Conservation (phyloP, 805 yeast genomes). For the Wickerhamiella qilinensis region DNA sequence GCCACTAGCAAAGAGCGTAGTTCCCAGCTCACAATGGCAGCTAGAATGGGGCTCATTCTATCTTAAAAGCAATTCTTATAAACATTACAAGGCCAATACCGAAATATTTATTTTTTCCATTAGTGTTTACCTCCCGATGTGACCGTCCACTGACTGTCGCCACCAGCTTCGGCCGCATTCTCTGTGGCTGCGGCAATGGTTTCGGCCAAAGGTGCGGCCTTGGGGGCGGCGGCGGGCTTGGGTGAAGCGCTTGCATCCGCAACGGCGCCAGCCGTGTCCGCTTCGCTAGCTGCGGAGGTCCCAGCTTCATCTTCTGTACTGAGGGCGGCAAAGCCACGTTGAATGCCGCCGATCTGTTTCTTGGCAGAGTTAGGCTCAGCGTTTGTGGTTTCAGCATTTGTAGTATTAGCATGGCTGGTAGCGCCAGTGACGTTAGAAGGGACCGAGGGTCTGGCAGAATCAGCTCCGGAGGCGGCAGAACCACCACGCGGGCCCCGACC, state of each 20-base stretch:
- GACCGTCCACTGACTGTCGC: slow-evolving; percentile 3
- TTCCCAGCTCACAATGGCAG: no score
- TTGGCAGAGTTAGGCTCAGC: slow-evolving; percentile 24
- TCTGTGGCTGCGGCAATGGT: slow-evolving; percentile 4
- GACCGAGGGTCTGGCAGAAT: no score
- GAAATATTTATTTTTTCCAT: neutral
- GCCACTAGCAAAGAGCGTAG: no score
- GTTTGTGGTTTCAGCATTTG: slow-evolving; percentile 13
- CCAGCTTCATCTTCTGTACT: no score
- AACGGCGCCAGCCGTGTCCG: slow-evolving; percentile 1
- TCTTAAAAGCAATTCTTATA: no score
- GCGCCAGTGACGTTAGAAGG: no score
- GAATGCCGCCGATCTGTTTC: slow-evolving; percentile 16
- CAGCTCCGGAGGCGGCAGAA: slow-evolving; percentile 1
- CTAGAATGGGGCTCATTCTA: no score
- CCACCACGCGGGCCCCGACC: no score
- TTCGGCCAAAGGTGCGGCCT: slow-evolving; percentile 1
- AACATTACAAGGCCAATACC: no score
- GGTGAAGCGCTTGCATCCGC: slow-evolving; percentile 1
- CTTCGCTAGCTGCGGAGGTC: no score
- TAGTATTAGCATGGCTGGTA: slow-evolving; percentile 4
- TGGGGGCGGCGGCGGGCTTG: slow-evolving; percentile 1
- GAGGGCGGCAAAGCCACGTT: slow-evolving; percentile 13
- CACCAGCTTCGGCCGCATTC: slow-evolving; percentile 1
- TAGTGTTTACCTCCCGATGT: neutral